Percentiles rank a stretch among this genome's conserved stretches.
These are phyloP conservation scores for Vigna mungo DNA, from an alignment of 306 rosid species.

Conservation along the genomic window DNA sequence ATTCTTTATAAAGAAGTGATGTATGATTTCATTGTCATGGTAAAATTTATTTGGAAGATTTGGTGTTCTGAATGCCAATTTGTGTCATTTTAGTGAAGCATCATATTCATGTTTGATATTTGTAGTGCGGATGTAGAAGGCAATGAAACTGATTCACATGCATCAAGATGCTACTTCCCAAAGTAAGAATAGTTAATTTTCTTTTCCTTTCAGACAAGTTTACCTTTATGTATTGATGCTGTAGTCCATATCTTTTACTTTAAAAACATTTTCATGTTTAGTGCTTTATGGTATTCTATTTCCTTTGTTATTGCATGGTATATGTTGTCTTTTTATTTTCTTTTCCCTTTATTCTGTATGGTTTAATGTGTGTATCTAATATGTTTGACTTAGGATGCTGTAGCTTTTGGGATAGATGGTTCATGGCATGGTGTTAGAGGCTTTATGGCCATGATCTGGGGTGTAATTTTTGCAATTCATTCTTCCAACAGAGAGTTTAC, in stretches of 20 bases:
- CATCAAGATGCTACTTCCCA: conserved; percentile 71
- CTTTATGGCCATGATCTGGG: neutral
- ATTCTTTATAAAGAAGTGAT: neutral
- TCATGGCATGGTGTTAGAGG: neutral
- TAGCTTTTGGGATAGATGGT: conserved; percentile 14
- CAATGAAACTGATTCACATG: conserved; percentile 52
- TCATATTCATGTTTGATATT: conserved; percentile 18
- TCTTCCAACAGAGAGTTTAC: neutral
- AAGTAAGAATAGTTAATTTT: conserved; percentile 51
- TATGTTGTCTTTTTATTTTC: conserved; percentile 8
- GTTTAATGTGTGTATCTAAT: conserved; percentile 16
- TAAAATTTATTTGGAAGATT: conserved; percentile 26
- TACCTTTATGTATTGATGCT: conserved; percentile 31
- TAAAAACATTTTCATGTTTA: conserved; percentile 3
- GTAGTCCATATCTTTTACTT: conserved; percentile 13
- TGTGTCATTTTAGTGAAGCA: conserved; percentile 30
- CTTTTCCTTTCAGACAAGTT: conserved; percentile 20
- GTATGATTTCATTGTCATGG: neutral
- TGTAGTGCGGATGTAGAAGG: conserved; percentile 56
- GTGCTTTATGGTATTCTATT: conserved; percentile 20
- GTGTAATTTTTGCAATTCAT: neutral
- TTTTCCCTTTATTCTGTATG: conserved; percentile 19
- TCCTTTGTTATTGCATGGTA: conserved; percentile 27
- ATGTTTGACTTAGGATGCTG: conserved; percentile 35
- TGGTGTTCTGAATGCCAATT: conserved; percentile 22